These are phyloP conservation scores for Lentinus tigrinus DNA, from an alignment of 768 basidiomycete genomes.

Conservation along the genomic window DNA sequence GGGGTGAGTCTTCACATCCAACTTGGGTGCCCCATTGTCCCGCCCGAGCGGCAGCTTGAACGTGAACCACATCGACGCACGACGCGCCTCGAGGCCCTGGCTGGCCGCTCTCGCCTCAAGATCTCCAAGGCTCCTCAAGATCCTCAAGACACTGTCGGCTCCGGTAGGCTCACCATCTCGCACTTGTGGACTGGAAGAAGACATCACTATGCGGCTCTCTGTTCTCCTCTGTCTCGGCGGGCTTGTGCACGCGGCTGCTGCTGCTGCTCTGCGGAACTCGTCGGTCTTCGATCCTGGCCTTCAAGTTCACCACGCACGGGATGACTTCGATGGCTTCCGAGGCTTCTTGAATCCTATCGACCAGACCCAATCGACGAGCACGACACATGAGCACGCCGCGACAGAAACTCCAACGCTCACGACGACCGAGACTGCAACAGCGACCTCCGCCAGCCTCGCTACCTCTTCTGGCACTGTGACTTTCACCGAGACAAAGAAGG, in stretches of 20 bases:
- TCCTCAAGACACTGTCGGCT: background rate
- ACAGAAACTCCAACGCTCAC: background rate
- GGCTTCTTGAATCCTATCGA: background rate
- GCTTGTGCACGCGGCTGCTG: background rate
- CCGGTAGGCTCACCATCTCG: background rate
- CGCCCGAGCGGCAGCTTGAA: background rate
- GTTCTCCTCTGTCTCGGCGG: background rate
- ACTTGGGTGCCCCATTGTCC: background rate
- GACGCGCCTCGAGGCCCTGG: slow-evolving; percentile 8
- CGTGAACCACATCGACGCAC: slow-evolving; percentile 3
- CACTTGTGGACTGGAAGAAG: background rate
- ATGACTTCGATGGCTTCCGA: slow-evolving; percentile 1
- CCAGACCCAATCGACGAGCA: background rate
- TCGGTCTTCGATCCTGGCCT: background rate
- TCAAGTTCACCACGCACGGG: background rate
- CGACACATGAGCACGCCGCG: background rate
- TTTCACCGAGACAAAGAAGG: background rate
- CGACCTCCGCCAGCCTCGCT: background rate
- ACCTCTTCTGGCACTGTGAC: background rate
- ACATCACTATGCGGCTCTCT: slow-evolving; percentile 5
- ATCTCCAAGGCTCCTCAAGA: background rate
- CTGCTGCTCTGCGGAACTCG: background rate
- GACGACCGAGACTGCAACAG: background rate
- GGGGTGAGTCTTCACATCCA: background rate
- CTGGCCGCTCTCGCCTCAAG: background rate